Percentiles rank a stretch among this genome's conserved stretches.
phyloP scores from a whole-genome alignment of 768 basidiomycete species.

The Chalciporus piperatus region DNA sequence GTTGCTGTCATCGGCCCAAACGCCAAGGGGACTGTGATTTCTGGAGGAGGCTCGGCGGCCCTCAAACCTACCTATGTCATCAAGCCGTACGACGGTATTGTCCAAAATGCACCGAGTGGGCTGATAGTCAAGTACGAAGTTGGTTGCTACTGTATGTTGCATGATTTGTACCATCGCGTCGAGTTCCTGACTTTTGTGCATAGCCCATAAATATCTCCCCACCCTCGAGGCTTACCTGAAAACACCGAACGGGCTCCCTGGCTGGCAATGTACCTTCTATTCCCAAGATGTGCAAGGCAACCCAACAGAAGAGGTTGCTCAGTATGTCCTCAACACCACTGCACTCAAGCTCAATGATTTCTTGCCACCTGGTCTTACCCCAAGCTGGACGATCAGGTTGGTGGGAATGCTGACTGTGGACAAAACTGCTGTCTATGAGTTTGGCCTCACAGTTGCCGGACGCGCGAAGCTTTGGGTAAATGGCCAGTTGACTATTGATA shows the following conservation, averaged over 20 bases:
- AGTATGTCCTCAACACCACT: constrained; percentile 54
- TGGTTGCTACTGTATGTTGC: constrained; percentile 58
- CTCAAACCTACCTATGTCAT: constrained; percentile 65
- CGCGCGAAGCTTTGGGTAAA: constrained; percentile 64
- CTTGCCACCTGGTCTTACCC: constrained; percentile 51
- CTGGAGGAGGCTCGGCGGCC: constrained; percentile 71
- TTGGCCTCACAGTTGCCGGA: constrained; percentile 63
- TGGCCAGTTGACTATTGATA: constrained; percentile 59
- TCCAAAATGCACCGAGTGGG: constrained; percentile 44
- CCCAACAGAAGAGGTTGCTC: constrained; percentile 42
- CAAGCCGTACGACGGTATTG: constrained; percentile 62
- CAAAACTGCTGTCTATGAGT: constrained; percentile 48
- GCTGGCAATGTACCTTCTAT: constrained; percentile 67
- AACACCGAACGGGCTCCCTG: constrained; percentile 49
- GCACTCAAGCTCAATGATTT: constrained; percentile 68
- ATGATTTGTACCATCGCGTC: neutral
- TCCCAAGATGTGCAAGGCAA: constrained; percentile 50
- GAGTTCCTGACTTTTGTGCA: neutral
- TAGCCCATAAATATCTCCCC: constrained; percentile 68
- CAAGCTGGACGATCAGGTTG: constrained; percentile 56
- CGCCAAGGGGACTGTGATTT: constrained; percentile 58
- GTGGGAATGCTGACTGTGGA: constrained; percentile 51
- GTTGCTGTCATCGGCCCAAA: constrained; percentile 70
- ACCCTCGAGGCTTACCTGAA: constrained; percentile 59
- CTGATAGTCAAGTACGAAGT: constrained; percentile 54